Evolutionary conservation across 345 rosid species (phyloP).

Genomic region (Heritiera littoralis): DNA sequence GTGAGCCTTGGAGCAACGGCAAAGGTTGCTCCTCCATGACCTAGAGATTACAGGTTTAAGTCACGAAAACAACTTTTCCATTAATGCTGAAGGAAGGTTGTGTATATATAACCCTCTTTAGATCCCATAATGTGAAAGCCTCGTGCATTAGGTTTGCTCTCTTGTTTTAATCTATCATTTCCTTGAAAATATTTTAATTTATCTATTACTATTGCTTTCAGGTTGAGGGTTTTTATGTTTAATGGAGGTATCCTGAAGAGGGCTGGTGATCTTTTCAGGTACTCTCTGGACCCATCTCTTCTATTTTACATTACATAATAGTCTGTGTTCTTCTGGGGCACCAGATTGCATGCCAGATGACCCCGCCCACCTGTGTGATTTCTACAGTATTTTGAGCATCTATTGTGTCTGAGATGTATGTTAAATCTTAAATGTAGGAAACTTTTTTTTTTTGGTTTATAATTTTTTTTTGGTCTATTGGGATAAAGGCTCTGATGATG

Average conservation of each 20-base stretch:
- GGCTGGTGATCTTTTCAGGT: slow-evolving; percentile 37
- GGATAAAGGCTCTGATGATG: no score
- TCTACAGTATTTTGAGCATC: not conserved
- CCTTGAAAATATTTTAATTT: not conserved
- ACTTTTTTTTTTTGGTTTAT: not conserved
- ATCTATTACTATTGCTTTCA: not conserved
- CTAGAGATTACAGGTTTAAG: no score
- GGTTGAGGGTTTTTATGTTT: slow-evolving; percentile 48
- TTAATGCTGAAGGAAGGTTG: no score
- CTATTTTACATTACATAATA: not conserved
- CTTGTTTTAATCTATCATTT: not conserved
- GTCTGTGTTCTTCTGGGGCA: not conserved
- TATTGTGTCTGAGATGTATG: not conserved
- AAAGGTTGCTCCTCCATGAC: no score
- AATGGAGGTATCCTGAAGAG: slow-evolving; percentile 33
- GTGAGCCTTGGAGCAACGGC: no score
- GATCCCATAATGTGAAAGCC: no score
- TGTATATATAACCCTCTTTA: no score
- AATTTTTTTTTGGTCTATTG: no score
- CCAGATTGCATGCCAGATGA: not conserved
- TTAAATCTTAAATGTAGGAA: not conserved
- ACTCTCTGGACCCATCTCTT: not conserved
- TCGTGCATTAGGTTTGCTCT: no score
- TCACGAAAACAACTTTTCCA: no score
- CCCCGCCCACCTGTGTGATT: not conserved